Evolutionary conservation across 257 asterid species (phyloP).

Genomic region (Dorcoceras hygrometricum): DNA sequence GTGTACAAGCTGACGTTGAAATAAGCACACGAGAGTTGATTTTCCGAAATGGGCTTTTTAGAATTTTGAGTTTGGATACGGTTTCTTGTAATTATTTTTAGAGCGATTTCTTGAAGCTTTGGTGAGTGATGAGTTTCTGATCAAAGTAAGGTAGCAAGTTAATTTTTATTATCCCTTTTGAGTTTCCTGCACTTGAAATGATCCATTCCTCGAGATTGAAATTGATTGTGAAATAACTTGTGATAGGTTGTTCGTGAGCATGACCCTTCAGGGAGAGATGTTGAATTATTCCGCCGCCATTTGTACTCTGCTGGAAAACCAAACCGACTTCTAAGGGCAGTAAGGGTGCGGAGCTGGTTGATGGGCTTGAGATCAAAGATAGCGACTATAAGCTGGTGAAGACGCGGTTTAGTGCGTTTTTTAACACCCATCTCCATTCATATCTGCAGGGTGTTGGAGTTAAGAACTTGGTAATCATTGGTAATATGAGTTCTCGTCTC

Average conservation of each 20-base stretch:
- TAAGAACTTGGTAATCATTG: conserved; percentile 49
- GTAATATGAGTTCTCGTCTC: conserved; percentile 31
- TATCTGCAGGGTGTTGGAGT: conserved; percentile 70
- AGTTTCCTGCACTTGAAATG: neutral
- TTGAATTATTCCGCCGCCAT: conserved; percentile 67
- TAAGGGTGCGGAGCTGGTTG: conserved; percentile 79
- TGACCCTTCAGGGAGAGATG: conserved; percentile 81
- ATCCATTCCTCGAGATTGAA: conserved; percentile 1
- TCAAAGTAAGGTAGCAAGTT: neutral
- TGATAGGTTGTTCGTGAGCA: conserved; percentile 88
- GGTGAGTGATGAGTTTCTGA: neutral
- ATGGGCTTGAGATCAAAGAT: conserved; percentile 68
- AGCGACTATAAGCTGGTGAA: conserved; percentile 84
- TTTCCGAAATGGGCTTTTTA: neutral
- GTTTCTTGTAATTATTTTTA: conserved; percentile 3
- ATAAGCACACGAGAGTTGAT: neutral
- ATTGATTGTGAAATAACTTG: neutral
- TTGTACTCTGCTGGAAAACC: conserved; percentile 53
- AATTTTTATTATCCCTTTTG: neutral
- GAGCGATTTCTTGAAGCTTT: neutral
- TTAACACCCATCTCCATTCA: conserved; percentile 73
- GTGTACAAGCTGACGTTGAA: neutral
- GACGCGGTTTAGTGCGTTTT: conserved; percentile 87
- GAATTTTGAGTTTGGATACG: neutral
- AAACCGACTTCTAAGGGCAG: conserved; percentile 69